Conservation (phyloP, 805 yeast species). For the Lachancea fermentati region DNA sequence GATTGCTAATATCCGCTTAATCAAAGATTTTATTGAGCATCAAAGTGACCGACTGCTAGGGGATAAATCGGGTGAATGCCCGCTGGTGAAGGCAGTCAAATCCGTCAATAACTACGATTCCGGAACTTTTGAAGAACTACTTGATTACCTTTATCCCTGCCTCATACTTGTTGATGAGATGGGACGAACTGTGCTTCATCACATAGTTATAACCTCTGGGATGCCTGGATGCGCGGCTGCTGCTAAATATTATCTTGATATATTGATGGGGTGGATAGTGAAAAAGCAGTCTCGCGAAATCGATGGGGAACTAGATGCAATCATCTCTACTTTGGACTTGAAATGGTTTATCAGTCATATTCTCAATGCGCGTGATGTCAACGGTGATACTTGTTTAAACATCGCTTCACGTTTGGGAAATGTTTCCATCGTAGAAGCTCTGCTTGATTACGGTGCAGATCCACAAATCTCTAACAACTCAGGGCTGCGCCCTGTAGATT, state of each 20-base stretch:
- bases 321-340: constrained; percentile 42
- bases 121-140: constrained; percentile 62
- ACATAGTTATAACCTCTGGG: constrained; percentile 75
- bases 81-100: constrained; percentile 70
- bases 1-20: constrained; percentile 69
- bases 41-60: constrained; percentile 63
- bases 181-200: constrained; percentile 80
- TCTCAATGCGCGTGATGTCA: constrained; percentile 83
- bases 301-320: constrained; percentile 35
- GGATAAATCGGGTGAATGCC: constrained; percentile 82
- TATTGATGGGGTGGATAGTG: constrained; percentile 73
- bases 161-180: constrained; percentile 58
- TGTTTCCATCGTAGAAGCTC: constrained; percentile 69
- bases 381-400: constrained; percentile 93
- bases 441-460: constrained; percentile 86
- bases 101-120: constrained; percentile 75
- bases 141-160: constrained; percentile 73
- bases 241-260: constrained; percentile 65
- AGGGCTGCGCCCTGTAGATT: constrained; percentile 82
- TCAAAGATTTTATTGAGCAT: constrained; percentile 57
- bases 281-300: constrained; percentile 28
- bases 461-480: constrained; percentile 72
- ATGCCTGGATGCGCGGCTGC: constrained; percentile 69
- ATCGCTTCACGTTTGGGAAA: constrained; percentile 88
- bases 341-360: constrained; percentile 59